These are phyloP conservation scores for Penicillium riverlandense DNA, from an alignment of 495 filamentous ascomycete genomes.

Conservation along the genomic window DNA sequence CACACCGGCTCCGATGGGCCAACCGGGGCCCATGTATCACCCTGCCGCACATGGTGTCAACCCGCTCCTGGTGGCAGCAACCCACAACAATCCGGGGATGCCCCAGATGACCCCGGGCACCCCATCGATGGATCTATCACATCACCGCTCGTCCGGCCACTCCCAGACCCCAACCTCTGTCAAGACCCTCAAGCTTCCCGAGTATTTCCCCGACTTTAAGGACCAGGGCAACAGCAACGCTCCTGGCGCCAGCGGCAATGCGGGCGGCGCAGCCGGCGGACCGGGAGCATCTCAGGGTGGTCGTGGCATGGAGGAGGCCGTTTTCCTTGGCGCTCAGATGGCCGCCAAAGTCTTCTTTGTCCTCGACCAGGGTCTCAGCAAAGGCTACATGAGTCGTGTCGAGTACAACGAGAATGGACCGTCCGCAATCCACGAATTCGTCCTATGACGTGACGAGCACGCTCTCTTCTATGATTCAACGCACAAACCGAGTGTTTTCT, in stretches of 20 bases:
- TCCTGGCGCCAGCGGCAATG: constrained; percentile 24
- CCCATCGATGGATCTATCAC: constrained; percentile 30
- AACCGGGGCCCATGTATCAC: constrained; percentile 34
- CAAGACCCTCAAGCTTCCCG: constrained; percentile 67
- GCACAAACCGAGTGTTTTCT: not conserved
- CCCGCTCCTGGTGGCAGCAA: constrained; percentile 87
- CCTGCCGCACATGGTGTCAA: constrained; percentile 62
- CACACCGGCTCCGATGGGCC: constrained; percentile 66
- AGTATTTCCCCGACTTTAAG: constrained; percentile 92
- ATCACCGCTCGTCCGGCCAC: constrained; percentile 64
- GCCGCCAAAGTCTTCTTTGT: constrained; percentile 70
- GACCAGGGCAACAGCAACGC: constrained; percentile 54
- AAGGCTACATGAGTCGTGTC: constrained; percentile 64
- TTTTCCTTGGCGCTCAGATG: constrained; percentile 75
- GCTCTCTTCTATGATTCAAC: constrained; percentile 8
- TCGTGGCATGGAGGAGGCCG: constrained; percentile 57
- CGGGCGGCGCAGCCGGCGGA: constrained; percentile 9
- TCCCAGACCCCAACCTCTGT: constrained; percentile 85
- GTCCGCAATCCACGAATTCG: constrained; percentile 55
- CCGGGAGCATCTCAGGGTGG: constrained; percentile 16
- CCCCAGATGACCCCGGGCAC: constrained; percentile 25
- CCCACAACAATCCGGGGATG: constrained; percentile 54
- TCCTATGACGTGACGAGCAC: constrained; percentile 15
- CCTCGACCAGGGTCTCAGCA: constrained; percentile 60
- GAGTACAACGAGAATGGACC: constrained; percentile 79